These are phyloP conservation scores for Nadsonia commutata DNA, from an alignment of 1,139 yeast species.

Conservation along the genomic window DNA sequence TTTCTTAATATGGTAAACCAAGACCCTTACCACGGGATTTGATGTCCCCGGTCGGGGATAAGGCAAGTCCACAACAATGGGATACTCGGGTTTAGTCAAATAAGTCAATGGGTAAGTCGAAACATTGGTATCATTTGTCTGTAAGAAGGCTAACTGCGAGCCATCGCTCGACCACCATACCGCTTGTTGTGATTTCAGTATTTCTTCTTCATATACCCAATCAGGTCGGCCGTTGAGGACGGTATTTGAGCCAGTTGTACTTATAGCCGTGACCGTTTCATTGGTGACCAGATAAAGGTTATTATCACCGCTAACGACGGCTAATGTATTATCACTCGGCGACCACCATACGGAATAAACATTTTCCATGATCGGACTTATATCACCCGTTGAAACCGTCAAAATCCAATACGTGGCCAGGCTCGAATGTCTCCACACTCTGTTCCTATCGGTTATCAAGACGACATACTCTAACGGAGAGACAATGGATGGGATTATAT, in stretches of 20 bases:
- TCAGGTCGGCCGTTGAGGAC: slow-evolving; percentile 83
- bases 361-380: slow-evolving; percentile 28
- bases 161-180: slow-evolving; percentile 87
- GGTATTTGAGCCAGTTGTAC: too few species aligned
- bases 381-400: slow-evolving; percentile 26
- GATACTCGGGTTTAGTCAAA: slow-evolving; percentile 39
- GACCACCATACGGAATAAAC: too few species aligned
- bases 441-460: too few species aligned
- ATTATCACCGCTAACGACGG: too few species aligned
- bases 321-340: too few species aligned
- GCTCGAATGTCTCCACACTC: slow-evolving; percentile 77
- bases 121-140: slow-evolving; percentile 60
- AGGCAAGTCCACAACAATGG: slow-evolving; percentile 39
- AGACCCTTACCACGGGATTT: slow-evolving; percentile 48
- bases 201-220: slow-evolving; percentile 97
- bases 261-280: too few species aligned
- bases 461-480: too few species aligned
- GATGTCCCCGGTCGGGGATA: slow-evolving; percentile 84
- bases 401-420: slow-evolving; percentile 52
- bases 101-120: slow-evolving; percentile 49
- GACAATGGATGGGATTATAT: too few species aligned
- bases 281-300: too few species aligned
- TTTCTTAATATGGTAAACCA: slow-evolving; percentile 29
- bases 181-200: slow-evolving; percentile 45
- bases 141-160: slow-evolving; percentile 43